Evolutionary conservation across 2,329 filamentous ascomycete species (phyloP).

Genomic region (Penicillium sp.): DNA sequence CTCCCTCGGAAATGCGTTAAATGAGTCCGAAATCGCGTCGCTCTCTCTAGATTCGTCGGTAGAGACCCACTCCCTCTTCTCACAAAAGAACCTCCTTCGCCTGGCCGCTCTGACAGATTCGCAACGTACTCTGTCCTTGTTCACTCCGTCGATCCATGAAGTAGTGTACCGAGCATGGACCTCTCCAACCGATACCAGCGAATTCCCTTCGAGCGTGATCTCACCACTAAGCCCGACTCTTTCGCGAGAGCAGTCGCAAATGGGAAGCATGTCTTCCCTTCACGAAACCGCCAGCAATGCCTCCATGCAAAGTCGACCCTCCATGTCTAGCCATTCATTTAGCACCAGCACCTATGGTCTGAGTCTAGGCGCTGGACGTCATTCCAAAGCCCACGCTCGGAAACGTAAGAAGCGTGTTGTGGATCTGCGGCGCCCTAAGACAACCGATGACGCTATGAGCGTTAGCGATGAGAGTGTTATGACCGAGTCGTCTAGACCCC

Average conservation of each 20-base stretch:
- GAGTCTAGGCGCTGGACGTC: constrained; percentile 34
- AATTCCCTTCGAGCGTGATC: constrained; percentile 39
- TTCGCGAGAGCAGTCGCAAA: constrained; percentile 56
- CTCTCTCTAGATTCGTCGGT: constrained; percentile 69
- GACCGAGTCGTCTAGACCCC: constrained; percentile 39
- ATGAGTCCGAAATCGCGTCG: constrained; percentile 64
- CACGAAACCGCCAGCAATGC: constrained; percentile 62
- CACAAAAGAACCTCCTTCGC: constrained; percentile 82
- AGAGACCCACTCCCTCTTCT: constrained; percentile 83
- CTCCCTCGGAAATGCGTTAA: constrained; percentile 65
- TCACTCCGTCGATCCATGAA: constrained; percentile 82
- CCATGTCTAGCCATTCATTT: constrained; percentile 29
- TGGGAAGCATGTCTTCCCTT: constrained; percentile 57
- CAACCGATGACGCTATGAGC: constrained; percentile 35
- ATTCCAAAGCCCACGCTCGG: constrained; percentile 38
- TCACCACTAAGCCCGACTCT: constrained; percentile 44
- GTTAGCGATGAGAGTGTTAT: constrained; percentile 37
- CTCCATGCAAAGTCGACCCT: constrained; percentile 53
- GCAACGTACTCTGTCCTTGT: constrained; percentile 79
- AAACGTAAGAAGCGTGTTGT: constrained; percentile 44
- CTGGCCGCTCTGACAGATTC: constrained; percentile 76
- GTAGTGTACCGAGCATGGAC: constrained; percentile 91
- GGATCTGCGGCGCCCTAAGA: constrained; percentile 38
- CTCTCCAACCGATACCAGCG: constrained; percentile 61
- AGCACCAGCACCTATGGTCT: constrained; percentile 35